Base-by-base conservation (phyloP, 495 filamentous ascomycete species). In the Hypoxylon cercidicola region DNA sequence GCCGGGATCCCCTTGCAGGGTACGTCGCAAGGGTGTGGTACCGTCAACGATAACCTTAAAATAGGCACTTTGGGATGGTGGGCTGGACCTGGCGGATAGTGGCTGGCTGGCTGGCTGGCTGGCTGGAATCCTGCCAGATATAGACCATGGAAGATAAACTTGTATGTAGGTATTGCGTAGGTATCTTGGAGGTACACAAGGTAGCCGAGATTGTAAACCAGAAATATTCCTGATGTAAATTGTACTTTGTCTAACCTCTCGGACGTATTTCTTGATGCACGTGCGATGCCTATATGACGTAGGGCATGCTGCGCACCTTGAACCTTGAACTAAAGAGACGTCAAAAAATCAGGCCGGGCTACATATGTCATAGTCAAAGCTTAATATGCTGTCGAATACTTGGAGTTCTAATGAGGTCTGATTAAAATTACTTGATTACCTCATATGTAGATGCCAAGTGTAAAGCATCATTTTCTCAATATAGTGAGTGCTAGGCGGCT, bases 1-100 rank as follows among this genome's bases (percentile, higher is more conserved):
- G 40, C 40, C 12, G 60, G 60, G 57, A 49, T 16, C 15, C 15
- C 64, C 64, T 30, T 67, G 64, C 64, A 66, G 51, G 13, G 15
- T 45, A 60, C 28, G 56, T 58, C 45, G 52, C 57, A 67, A 47
- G 46, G 58, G 48, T 62, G n/a, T 61, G 58, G 3, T 58, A 54
- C 25, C 57, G 40, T 60, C 34, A 34, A n/a, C 21, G 57, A 67
- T 67, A 67, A 67, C 64, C 57, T 67, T 67, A 67, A 67, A 56
- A 51, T 11, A 20, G 30, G 12, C 15, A 28, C 25, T 28, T 46
- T 37, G 57, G 48, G 47, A 56, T 47, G 41, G 25, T 12, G 39
- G 12, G 35, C 30, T 6, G 35, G 3, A 12, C 35, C 3, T n/a
- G 16, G 12, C 25, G 25, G n/a, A n/a, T 28, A 28, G 25, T 28